phyloP scores from a whole-genome alignment of 768 basidiomycete species.

The Tylopilus plumbeoviolaceoides region DNA sequence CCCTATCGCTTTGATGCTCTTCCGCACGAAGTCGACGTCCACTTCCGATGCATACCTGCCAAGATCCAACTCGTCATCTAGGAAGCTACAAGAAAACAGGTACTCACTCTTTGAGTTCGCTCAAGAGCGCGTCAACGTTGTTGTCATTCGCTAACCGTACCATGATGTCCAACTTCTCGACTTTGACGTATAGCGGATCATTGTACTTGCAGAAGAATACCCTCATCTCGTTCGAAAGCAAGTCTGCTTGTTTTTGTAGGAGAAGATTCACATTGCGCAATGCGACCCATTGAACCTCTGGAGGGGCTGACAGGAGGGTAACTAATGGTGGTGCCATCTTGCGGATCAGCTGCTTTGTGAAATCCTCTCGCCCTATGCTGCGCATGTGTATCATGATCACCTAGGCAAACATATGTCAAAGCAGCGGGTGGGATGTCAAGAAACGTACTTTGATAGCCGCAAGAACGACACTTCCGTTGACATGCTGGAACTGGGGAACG shows the following conservation, averaged over 20 bases:
- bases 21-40: conserved; percentile 96
- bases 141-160: conserved; percentile 84
- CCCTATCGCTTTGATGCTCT: conserved; percentile 92
- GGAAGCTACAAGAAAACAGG: not conserved
- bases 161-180: conserved; percentile 99
- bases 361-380: conserved; percentile 72
- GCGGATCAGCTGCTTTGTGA: conserved; percentile 78
- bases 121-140: conserved; percentile 92
- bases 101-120: conserved; percentile 91
- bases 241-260: conserved; percentile 87
- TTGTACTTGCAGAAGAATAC: conserved; percentile 99
- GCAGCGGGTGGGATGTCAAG: not conserved
- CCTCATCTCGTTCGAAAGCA: conserved; percentile 93
- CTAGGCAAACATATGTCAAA: conserved; percentile 34
- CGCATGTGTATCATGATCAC: conserved; percentile 98
- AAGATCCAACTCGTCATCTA: not conserved
- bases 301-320: conserved; percentile 92
- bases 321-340: conserved; percentile 99
- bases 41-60: conserved; percentile 92
- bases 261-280: conserved; percentile 95
- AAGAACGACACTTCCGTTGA: conserved; percentile 93
- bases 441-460: conserved; percentile 82
- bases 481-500: conserved; percentile 97
- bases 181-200: conserved; percentile 97
- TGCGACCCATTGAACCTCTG: conserved; percentile 98